phyloP scores from a whole-genome alignment of 2,329 filamentous ascomycete genomes.

The Cordyceps farinosa region DNA sequence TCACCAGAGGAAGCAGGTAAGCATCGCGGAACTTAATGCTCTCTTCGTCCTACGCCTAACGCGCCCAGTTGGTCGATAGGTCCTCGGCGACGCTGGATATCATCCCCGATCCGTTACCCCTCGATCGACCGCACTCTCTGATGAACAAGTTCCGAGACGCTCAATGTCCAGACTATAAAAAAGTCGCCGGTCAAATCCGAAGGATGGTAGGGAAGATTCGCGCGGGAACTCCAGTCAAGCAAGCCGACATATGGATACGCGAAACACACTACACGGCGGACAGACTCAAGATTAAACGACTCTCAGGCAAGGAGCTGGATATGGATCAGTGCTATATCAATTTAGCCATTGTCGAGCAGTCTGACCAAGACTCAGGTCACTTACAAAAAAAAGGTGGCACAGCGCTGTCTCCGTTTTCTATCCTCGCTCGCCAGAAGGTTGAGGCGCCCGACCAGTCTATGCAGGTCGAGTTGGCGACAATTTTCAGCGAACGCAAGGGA shows the following conservation, averaged over 20 bases:
- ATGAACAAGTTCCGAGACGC: constrained; percentile 29
- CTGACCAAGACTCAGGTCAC: constrained; percentile 12
- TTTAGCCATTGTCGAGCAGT: constrained; percentile 32
- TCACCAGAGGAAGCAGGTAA: not conserved
- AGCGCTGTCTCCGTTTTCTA: not conserved
- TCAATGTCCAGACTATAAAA: constrained; percentile 20
- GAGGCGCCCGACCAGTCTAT: not conserved
- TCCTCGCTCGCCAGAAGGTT: not conserved
- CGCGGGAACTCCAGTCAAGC: not conserved
- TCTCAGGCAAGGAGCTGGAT: constrained; percentile 31
- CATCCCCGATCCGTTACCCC: constrained; percentile 23
- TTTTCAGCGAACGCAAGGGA: not conserved
- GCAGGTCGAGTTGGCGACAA: not conserved
- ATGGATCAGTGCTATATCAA: constrained; percentile 40
- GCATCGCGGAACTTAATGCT: not conserved
- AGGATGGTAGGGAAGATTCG: not conserved
- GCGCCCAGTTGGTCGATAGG: constrained; percentile 24
- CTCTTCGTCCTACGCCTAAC: not conserved
- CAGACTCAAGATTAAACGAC: constrained; percentile 31
- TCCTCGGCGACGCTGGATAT: constrained; percentile 26
- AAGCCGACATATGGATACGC: constrained; percentile 25
- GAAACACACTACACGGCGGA: constrained; percentile 23
- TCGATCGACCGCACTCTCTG: constrained; percentile 24
- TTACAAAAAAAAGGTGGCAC: constrained; percentile 15
- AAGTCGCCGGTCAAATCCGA: constrained; percentile 22